Evolutionary conservation across 306 rosid genomes (phyloP).

Genomic region (Phaseolus lunatus): DNA sequence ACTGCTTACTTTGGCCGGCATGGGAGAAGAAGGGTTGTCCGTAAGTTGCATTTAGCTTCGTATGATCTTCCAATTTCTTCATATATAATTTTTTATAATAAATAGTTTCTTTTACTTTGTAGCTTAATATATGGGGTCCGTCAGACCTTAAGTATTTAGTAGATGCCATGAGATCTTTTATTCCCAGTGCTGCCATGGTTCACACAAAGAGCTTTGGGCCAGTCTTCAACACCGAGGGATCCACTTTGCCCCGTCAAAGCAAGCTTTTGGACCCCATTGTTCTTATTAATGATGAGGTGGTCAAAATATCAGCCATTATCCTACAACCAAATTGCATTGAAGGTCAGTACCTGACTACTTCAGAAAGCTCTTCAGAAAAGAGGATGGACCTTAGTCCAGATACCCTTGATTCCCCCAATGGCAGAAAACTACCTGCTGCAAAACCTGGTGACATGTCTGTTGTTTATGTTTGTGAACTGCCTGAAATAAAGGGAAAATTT

Average conservation of each 20-base stretch:
- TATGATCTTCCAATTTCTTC: slow-evolving; percentile 24
- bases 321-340: slow-evolving; percentile 59
- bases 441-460: slow-evolving; percentile 95
- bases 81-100: slow-evolving; percentile 24
- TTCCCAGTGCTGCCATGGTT: slow-evolving; percentile 95
- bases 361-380: slow-evolving; percentile 44
- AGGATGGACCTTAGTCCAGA: slow-evolving; percentile 43
- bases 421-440: slow-evolving; percentile 41
- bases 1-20: slow-evolving; percentile 92
- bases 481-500: slow-evolving; percentile 91
- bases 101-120: slow-evolving; percentile 43
- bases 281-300: slow-evolving; percentile 82
- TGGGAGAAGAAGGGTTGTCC: slow-evolving; percentile 89
- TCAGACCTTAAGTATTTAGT: slow-evolving; percentile 86
- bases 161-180: slow-evolving; percentile 85
- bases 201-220: slow-evolving; percentile 92
- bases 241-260: slow-evolving; percentile 43
- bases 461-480: slow-evolving; percentile 81
- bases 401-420: slow-evolving; percentile 47
- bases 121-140: slow-evolving; percentile 92
- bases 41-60: slow-evolving; percentile 59
- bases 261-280: slow-evolving; percentile 66
- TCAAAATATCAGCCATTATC: slow-evolving; percentile 85
- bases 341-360: slow-evolving; percentile 37
- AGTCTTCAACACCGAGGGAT: slow-evolving; percentile 40